phyloP scores from a whole-genome alignment of 139 green algal species.

The Coelastrella sp. region DNA sequence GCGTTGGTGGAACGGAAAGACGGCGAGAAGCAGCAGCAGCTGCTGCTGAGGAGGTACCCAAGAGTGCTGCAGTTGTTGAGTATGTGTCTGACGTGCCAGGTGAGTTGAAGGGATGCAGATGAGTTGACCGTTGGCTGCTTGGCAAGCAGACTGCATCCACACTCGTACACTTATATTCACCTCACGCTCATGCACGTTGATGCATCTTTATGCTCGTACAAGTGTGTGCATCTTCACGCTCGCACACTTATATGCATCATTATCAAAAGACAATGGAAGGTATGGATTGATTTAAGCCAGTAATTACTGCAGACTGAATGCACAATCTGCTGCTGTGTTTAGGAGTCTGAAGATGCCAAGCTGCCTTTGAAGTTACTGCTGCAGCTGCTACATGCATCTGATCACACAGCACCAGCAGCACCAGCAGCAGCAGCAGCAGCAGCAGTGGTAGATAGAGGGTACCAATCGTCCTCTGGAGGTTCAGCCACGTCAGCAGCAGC shows the following conservation, averaged over 20 bases:
- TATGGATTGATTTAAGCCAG: too few relatives aligned
- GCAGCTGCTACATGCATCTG: conserved; percentile 6
- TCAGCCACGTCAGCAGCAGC: background rate
- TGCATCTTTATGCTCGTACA: too few relatives aligned
- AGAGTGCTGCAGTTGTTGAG: conserved; percentile 29
- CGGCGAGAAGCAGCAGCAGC: background rate
- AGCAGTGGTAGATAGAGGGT: too few relatives aligned
- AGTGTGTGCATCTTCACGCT: too few relatives aligned
- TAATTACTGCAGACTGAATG: too few relatives aligned
- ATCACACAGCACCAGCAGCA: background rate
- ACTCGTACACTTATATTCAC: too few relatives aligned
- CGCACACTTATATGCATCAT: too few relatives aligned
- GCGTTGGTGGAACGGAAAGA: background rate
- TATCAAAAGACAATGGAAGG: too few relatives aligned
- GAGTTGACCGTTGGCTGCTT: too few relatives aligned
- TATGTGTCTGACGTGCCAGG: conserved; percentile 20
- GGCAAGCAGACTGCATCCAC: too few relatives aligned
- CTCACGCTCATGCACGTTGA: too few relatives aligned
- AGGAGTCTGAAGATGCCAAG: conserved; percentile 29
- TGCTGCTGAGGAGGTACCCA: conserved; percentile 4
- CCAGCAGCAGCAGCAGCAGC: conserved; percentile 22
- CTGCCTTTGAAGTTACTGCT: conserved; percentile 14
- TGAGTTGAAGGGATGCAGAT: background rate
- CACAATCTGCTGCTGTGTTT: too few relatives aligned
- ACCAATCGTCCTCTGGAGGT: background rate